Base-by-base conservation (phyloP, 768 basidiomycete species). In the Udeniomyces megalosporus region DNA sequence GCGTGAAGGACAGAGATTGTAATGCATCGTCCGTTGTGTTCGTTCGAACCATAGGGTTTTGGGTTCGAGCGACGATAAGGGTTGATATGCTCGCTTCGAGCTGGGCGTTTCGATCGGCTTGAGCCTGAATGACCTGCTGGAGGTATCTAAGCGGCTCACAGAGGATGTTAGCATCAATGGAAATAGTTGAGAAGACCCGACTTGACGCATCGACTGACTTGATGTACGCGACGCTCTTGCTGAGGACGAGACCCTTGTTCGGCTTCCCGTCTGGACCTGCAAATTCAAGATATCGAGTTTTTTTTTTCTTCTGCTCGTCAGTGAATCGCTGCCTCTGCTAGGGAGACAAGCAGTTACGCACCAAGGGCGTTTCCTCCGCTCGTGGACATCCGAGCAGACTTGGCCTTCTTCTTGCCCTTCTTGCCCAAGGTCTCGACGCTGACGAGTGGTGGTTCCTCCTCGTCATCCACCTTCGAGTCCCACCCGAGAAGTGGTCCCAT, bases 221-320 rank as follows among this genome's bases (percentile, higher is more conserved):
- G 32, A 84, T 84, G 68, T 84, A 84, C 69, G 84, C 83, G 2
- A 85, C 83, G 60, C 82, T 84, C 79, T 87, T 93, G 67, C 86
- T 73, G 49, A 93, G 74, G 47, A 93, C 90, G 83, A 92, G 87
- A 35, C 90, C 89, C 78, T 93, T 93, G 75, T 93, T 92, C 29
- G 89, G 89, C 71, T 92, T 92, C 58, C 87, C 84, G 29, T 68
- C 47, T 22, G 49, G 58, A 48, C 69, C 56, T 55, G 48, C 38
- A 14, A 52, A 45, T 20, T 60, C 54, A 20, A 29, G 22, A 3
- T 57, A 49, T 26, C 62, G 49, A 24, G 49, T 28, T 48, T 63
- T 24, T 32, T 51, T 42, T 35, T 50, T 67, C 47, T 54, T 61
- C 10, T 51, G 34, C 49, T 57, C 49, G 46, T 58, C n/a, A n/a